These are phyloP conservation scores for Cryphonectria radicalis DNA, from an alignment of 2,329 filamentous ascomycete genomes.

Conservation along the genomic window DNA sequence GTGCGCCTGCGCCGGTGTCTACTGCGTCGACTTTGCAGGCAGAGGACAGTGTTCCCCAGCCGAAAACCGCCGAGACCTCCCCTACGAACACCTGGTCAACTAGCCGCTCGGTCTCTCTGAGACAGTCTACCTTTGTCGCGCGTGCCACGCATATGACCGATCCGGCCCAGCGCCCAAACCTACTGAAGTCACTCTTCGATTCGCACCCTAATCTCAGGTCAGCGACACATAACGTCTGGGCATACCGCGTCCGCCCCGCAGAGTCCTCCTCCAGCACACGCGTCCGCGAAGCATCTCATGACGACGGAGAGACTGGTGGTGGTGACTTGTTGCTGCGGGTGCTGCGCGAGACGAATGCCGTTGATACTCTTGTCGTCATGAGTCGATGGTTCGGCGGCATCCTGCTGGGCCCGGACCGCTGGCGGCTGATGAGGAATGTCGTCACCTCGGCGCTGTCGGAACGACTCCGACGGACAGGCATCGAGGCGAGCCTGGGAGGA, in stretches of 20 bases:
- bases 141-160: constrained; percentile 50
- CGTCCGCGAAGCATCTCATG: constrained; percentile 55
- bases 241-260: constrained; percentile 46
- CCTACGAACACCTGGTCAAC: constrained; percentile 51
- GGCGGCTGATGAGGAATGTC: constrained; percentile 64
- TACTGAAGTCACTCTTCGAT: constrained; percentile 53
- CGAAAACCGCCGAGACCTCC: constrained; percentile 29
- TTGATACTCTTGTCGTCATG: constrained; percentile 61
- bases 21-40: constrained; percentile 30
- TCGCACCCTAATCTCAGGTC: constrained; percentile 54
- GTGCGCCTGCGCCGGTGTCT: constrained; percentile 18
- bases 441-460: constrained; percentile 60
- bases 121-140: constrained; percentile 61
- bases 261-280: constrained; percentile 42
- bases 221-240: constrained; percentile 65
- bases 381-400: constrained; percentile 66
- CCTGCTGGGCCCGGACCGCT: constrained; percentile 65
- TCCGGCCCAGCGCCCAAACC: constrained; percentile 45
- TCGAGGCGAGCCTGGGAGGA: constrained; percentile 46
- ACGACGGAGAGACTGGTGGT: constrained; percentile 65
- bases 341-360: constrained; percentile 54
- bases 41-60: constrained; percentile 30
- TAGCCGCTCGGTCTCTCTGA: constrained; percentile 56
- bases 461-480: constrained; percentile 48
- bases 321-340: constrained; percentile 60